Evolutionary conservation across 768 basidiomycete genomes (phyloP).

Genomic region (Podaxis sp.): DNA sequence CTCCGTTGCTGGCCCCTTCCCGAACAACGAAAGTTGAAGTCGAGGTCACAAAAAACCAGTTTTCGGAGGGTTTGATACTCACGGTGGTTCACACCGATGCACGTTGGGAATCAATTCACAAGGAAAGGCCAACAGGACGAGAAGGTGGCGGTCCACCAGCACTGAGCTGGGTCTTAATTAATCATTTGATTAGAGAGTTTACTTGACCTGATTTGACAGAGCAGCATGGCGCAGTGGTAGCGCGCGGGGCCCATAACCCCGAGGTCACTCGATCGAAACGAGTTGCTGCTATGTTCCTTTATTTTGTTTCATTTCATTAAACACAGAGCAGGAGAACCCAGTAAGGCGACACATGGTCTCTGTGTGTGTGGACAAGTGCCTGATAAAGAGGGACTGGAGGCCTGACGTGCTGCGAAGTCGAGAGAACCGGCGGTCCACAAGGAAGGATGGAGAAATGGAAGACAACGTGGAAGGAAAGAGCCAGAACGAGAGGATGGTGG

Average conservation of each 20-base stretch:
- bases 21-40: too few species aligned
- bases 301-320: background rate
- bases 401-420: too few species aligned
- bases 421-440: background rate
- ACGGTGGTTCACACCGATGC: too few species aligned
- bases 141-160: background rate
- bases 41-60: too few species aligned
- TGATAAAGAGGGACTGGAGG: too few species aligned
- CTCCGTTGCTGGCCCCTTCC: too few species aligned
- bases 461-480: constrained; percentile 13
- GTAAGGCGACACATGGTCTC: too few species aligned
- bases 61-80: too few species aligned
- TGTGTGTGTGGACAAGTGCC: too few species aligned
- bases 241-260: constrained; percentile 63
- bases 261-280: constrained; percentile 68
- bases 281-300: constrained; percentile 49
- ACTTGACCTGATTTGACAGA: constrained; percentile 9
- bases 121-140: too few species aligned
- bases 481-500: background rate
- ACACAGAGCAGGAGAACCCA: too few species aligned
- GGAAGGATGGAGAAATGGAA: background rate
- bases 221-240: constrained; percentile 62
- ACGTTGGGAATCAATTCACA: too few species aligned
- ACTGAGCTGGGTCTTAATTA: background rate
- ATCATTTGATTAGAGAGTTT: background rate